These are phyloP conservation scores for Psilocybe cubensis DNA, from an alignment of 768 basidiomycete species.

Conservation along the genomic window DNA sequence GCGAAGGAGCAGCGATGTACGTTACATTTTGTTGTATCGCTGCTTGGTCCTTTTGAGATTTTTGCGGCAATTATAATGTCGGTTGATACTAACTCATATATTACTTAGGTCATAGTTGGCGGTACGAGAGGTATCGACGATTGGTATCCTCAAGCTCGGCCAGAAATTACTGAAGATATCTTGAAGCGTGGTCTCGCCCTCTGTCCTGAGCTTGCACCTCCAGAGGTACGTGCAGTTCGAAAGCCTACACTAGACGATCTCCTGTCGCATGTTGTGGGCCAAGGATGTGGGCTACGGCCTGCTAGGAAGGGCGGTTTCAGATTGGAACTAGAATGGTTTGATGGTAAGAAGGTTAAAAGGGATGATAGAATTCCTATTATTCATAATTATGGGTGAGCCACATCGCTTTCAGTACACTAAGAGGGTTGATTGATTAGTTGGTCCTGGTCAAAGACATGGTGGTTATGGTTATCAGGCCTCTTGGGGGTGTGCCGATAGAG, in stretches of 20 bases:
- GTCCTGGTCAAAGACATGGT: conserved; percentile 51
- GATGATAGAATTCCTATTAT: conserved; percentile 23
- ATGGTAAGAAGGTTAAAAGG: conserved; percentile 13
- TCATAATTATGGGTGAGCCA: conserved; percentile 56
- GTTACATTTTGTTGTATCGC: no score
- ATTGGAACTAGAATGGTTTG: conserved; percentile 33
- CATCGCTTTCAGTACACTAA: background rate
- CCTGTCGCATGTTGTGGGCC: conserved; percentile 48
- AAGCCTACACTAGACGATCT: conserved; percentile 54
- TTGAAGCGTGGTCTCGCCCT: conserved; percentile 53
- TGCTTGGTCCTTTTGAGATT: no score
- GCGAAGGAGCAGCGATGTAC: conserved; percentile 54
- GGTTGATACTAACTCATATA: conserved; percentile 28
- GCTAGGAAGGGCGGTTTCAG: conserved; percentile 70
- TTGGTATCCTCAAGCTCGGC: conserved; percentile 71
- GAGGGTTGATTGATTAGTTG: background rate
- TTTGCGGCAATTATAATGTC: no score
- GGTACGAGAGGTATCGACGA: conserved; percentile 62
- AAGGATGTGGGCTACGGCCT: conserved; percentile 68
- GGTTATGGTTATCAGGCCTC: conserved; percentile 71
- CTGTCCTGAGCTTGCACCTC: conserved; percentile 61
- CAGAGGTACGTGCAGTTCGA: conserved; percentile 48
- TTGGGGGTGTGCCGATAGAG: conserved; percentile 65
- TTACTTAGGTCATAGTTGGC: conserved; percentile 55
- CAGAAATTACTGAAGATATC: conserved; percentile 64